phyloP scores from a whole-genome alignment of 495 filamentous ascomycete species.

The Penicillium lividum region DNA sequence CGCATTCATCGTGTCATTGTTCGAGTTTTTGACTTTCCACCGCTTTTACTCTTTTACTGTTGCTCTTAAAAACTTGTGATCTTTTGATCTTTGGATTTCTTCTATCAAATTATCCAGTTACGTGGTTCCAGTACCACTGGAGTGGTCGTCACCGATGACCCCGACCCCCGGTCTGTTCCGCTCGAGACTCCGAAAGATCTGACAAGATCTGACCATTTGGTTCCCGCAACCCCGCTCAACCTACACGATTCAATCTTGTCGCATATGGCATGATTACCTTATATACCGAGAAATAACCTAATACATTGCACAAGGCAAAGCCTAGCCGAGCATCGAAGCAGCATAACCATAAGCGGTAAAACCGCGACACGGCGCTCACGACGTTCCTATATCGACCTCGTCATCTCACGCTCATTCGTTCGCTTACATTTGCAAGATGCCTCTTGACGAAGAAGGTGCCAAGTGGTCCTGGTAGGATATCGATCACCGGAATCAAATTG shows the following conservation, averaged over 20 bases:
- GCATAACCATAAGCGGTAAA: not conserved
- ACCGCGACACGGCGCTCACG: not conserved
- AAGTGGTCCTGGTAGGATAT: slow-evolving; percentile 53
- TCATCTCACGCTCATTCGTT: slow-evolving; percentile 1
- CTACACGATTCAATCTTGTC: not conserved
- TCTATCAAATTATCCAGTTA: not conserved
- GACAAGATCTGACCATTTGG: slow-evolving; percentile 2
- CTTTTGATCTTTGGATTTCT: too few relatives aligned
- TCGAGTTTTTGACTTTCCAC: too few relatives aligned
- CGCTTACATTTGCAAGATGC: slow-evolving; percentile 33
- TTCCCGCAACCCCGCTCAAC: slow-evolving; percentile 9
- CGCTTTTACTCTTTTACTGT: too few relatives aligned
- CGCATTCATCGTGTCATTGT: not conserved
- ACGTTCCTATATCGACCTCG: not conserved
- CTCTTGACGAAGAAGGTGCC: slow-evolving; percentile 46
- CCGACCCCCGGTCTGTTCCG: slow-evolving; percentile 13
- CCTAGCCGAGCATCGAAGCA: not conserved
- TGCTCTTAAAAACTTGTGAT: too few relatives aligned
- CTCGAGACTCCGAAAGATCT: slow-evolving; percentile 7
- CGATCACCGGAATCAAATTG: not conserved
- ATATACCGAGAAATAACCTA: too few relatives aligned
- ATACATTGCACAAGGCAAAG: too few relatives aligned
- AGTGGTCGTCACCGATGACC: slow-evolving; percentile 10
- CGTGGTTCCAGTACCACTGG: not conserved
- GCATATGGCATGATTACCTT: not conserved